phyloP scores from a whole-genome alignment of 2,329 filamentous ascomycete species.

The Rhinocladiella similis region DNA sequence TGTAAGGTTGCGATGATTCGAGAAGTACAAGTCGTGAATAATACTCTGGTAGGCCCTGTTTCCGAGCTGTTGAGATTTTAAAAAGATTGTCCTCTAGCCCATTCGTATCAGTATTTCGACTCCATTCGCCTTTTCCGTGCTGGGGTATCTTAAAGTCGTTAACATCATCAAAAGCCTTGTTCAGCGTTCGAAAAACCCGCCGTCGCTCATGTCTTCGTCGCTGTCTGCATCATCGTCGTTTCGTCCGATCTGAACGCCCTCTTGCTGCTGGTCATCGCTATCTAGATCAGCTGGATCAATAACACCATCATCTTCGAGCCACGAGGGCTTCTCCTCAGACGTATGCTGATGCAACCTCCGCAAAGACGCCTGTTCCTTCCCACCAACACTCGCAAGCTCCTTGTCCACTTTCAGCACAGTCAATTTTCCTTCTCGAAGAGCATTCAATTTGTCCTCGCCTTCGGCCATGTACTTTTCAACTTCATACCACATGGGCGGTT shows the following conservation, averaged over 20 bases:
- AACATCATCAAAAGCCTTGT: constrained; percentile 6
- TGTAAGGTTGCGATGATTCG: too few species aligned
- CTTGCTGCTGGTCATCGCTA: constrained; percentile 19
- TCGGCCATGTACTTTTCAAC: constrained; percentile 48
- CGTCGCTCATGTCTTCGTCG: constrained; percentile 33
- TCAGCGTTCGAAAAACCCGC: constrained; percentile 41
- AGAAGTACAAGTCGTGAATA: too few species aligned
- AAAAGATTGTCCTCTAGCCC: not conserved
- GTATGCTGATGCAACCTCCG: constrained; percentile 4
- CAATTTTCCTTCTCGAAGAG: constrained; percentile 31
- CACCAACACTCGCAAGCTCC: constrained; percentile 13
- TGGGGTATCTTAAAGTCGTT: constrained; percentile 20
- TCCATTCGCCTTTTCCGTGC: not conserved
- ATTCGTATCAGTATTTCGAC: not conserved
- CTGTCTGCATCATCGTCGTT: not conserved
- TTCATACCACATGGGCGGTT: constrained; percentile 45
- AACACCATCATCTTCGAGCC: constrained; percentile 20
- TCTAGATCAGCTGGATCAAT: constrained; percentile 23
- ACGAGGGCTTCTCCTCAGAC: constrained; percentile 10
- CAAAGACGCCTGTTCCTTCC: constrained; percentile 13
- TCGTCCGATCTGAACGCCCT: not conserved
- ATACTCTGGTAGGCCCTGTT: not conserved
- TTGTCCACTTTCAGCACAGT: constrained; percentile 12
- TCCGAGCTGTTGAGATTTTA: not conserved
- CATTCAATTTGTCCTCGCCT: constrained; percentile 38